These are phyloP conservation scores for Pseudocercospora fuligena DNA, from an alignment of 2,329 filamentous ascomycete genomes.

Conservation along the genomic window DNA sequence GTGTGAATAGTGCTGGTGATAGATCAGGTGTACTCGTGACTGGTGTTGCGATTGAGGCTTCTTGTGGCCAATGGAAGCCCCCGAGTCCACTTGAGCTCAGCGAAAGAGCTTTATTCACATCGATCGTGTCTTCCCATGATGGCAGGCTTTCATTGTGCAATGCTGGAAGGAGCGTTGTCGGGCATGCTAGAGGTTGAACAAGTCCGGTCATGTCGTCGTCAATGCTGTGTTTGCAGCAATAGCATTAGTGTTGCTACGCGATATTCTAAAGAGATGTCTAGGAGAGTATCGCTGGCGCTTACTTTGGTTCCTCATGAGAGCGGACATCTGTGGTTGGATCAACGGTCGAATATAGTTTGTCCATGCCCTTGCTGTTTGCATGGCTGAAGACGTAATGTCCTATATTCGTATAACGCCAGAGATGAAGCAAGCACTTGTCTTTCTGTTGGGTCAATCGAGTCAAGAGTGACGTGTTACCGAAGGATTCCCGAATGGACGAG, in stretches of 20 bases:
- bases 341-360: background rate
- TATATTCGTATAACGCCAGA: background rate
- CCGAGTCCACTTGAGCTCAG: background rate
- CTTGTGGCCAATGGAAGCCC: background rate
- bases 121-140: background rate
- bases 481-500: background rate
- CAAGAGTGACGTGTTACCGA: background rate
- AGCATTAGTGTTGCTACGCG: background rate
- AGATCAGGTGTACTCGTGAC: no score
- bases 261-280: background rate
- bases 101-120: background rate
- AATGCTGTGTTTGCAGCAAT: background rate
- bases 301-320: background rate
- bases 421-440: background rate
- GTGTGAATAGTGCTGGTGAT: background rate
- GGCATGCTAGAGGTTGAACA: background rate
- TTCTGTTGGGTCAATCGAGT: background rate
- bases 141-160: background rate
- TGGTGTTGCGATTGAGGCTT: background rate
- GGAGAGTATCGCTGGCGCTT: background rate
- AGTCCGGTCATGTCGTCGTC: background rate
- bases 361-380: constrained; percentile 3
- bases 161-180: background rate
- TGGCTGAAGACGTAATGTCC: background rate
- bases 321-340: background rate